Percentiles rank a stretch among this genome's conserved stretches.
These are phyloP conservation scores for Pterulicium gracile DNA, from an alignment of 1,284 basidiomycete genomes.

Conservation along the genomic window DNA sequence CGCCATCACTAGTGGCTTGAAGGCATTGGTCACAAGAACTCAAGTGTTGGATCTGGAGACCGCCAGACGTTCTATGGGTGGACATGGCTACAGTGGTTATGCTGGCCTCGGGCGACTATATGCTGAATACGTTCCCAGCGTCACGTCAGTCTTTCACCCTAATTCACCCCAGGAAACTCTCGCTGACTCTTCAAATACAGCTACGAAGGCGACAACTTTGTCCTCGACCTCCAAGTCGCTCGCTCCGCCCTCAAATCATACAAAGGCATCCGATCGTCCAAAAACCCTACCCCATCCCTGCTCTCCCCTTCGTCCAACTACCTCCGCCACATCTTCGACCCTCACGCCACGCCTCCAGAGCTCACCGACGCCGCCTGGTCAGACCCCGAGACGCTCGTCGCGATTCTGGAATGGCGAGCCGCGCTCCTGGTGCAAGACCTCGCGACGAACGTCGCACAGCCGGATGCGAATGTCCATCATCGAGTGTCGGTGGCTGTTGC, in stretches of 20 bases:
- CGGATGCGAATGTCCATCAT: slow-evolving; percentile 43
- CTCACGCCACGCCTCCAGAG: slow-evolving; percentile 11
- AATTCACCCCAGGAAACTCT: slow-evolving; percentile 1
- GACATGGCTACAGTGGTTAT: slow-evolving; percentile 68
- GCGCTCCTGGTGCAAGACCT: slow-evolving; percentile 44
- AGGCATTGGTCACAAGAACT: slow-evolving; percentile 46
- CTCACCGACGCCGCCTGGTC: slow-evolving; percentile 20
- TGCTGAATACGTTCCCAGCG: slow-evolving; percentile 52
- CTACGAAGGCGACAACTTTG: slow-evolving; percentile 72
- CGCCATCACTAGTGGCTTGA: slow-evolving; percentile 60
- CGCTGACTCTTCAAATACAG: slow-evolving; percentile 19
- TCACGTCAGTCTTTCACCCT: slow-evolving; percentile 30
- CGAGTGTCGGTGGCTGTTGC: slow-evolving; percentile 52
- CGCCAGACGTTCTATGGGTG: slow-evolving; percentile 63
- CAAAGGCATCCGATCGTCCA: slow-evolving; percentile 19
- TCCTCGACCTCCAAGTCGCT: slow-evolving; percentile 64
- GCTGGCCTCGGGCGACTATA: slow-evolving; percentile 57
- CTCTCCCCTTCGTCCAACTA: slow-evolving; percentile 42
- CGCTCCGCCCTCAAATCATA: slow-evolving; percentile 58
- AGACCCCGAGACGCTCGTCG: slow-evolving; percentile 27
- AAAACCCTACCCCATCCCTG: slow-evolving; percentile 10
- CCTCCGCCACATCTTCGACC: slow-evolving; percentile 34
- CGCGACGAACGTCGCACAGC: slow-evolving; percentile 23
- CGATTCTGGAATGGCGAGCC: slow-evolving; percentile 51
- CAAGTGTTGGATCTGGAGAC: slow-evolving; percentile 54